Evolutionary conservation across 305 asterid genomes (phyloP).

Genomic region (Fraxinus velutina): DNA sequence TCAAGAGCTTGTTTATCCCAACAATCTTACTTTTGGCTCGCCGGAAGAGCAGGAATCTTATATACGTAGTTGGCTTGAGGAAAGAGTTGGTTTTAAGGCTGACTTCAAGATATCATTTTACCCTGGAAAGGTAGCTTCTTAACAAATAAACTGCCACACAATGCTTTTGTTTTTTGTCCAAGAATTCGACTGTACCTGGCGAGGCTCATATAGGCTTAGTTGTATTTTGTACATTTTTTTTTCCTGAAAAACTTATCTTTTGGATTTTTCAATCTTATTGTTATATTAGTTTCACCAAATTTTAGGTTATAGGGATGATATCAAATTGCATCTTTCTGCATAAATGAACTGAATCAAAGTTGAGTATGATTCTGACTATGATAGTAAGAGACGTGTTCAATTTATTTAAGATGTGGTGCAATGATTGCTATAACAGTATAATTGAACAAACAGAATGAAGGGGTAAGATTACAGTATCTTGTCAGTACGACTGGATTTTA

Average conservation of each 20-base stretch:
- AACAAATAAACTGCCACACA: conserved; percentile 3
- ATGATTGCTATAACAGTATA: not conserved
- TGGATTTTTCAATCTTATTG: conserved; percentile 1
- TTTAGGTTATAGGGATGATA: not conserved
- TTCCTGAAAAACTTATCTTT: not conserved
- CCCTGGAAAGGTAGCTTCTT: conserved; percentile 84
- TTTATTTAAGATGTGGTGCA: not conserved
- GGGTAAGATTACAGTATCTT: not conserved
- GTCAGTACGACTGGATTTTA: not conserved
- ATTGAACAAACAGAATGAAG: not conserved
- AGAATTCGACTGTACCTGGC: not conserved
- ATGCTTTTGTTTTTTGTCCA: not conserved
- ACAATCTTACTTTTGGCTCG: conserved; percentile 70
- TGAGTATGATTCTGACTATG: not conserved
- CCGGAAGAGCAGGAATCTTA: conserved; percentile 92
- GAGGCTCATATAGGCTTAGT: not conserved
- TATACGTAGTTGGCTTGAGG: conserved; percentile 92
- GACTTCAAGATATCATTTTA: conserved; percentile 92
- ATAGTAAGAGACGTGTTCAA: not conserved
- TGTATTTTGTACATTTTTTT: not conserved
- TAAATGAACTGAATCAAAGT: not conserved
- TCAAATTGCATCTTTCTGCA: not conserved
- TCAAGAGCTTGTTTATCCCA: conserved; percentile 93
- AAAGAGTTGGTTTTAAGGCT: conserved; percentile 85
- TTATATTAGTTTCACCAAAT: not conserved